phyloP scores from a whole-genome alignment of 306 rosid genomes.

The Citrullus amarus region DNA sequence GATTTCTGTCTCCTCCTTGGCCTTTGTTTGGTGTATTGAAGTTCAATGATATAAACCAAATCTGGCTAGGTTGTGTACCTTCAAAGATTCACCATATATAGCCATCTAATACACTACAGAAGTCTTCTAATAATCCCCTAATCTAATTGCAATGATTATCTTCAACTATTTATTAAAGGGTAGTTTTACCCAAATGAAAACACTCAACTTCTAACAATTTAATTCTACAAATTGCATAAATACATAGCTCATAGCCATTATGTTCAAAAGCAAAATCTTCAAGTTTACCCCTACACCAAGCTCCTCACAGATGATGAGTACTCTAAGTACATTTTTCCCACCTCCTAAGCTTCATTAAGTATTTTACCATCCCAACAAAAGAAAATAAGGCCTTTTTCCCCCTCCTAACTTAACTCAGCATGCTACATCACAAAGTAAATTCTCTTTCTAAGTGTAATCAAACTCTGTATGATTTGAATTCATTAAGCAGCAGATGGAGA shows the following conservation, averaged over 20 bases:
- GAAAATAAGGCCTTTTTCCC: not conserved
- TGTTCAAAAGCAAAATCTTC: not conserved
- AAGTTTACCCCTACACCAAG: not conserved
- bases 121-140: too few relatives aligned
- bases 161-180: not conserved
- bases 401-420: not conserved
- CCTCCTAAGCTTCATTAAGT: not conserved
- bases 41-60: too few relatives aligned
- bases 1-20: too few relatives aligned
- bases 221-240: not conserved
- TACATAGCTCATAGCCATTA: not conserved
- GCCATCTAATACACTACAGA: too few relatives aligned
- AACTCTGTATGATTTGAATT: not conserved
- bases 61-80: too few relatives aligned
- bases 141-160: too few relatives aligned
- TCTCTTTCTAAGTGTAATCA: not conserved
- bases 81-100: too few relatives aligned
- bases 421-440: not conserved
- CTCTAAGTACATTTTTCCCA: not conserved
- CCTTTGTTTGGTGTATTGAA: too few relatives aligned
- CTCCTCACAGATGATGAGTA: not conserved
- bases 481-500: constrained; percentile 36
- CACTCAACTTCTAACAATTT: not conserved
- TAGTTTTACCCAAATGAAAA: not conserved
- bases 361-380: not conserved